These are phyloP conservation scores for Hydnum rufescens DNA, from an alignment of 768 basidiomycete species.

Conservation along the genomic window DNA sequence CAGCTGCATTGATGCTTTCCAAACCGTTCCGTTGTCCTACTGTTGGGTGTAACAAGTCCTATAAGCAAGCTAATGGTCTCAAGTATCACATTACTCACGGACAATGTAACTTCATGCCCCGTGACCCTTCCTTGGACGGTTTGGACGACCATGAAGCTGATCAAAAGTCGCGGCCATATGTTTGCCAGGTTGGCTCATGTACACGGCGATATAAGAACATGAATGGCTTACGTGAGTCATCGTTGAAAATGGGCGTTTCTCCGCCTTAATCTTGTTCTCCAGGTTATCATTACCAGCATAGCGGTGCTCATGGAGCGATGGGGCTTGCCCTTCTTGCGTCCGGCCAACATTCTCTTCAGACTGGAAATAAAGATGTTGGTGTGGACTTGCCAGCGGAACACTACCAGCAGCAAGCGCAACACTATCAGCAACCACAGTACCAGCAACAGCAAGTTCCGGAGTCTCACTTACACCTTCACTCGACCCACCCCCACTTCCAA, in stretches of 20 bases:
- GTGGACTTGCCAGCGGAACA: too few species aligned
- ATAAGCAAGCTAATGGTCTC: constrained; percentile 88
- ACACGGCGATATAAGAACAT: constrained; percentile 87
- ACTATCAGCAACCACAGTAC: too few species aligned
- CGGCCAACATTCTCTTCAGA: constrained; percentile 11
- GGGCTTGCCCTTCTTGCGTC: constrained; percentile 65
- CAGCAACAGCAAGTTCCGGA: too few species aligned
- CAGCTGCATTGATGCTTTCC: constrained; percentile 36
- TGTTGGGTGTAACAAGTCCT: constrained; percentile 85
- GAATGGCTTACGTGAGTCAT: constrained; percentile 58
- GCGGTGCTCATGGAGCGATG: constrained; percentile 82
- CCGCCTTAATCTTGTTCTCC: constrained; percentile 2
- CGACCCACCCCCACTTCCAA: too few species aligned
- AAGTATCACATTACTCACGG: constrained; percentile 92
- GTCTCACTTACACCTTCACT: too few species aligned
- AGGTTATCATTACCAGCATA: constrained; percentile 89
- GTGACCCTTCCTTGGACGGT: constrained; percentile 14
- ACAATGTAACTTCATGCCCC: constrained; percentile 81
- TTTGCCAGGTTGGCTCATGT: constrained; percentile 59
- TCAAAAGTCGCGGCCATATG: constrained; percentile 61
- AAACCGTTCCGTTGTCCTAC: constrained; percentile 53
- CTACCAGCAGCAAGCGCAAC: too few species aligned
- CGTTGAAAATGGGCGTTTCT: neutral
- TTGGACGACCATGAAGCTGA: constrained; percentile 60
- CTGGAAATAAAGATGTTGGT: neutral